Percentiles rank a stretch among this genome's conserved stretches.
phyloP scores from a whole-genome alignment of 2,329 filamentous ascomycete species.

The Juglanconis sp. region DNA sequence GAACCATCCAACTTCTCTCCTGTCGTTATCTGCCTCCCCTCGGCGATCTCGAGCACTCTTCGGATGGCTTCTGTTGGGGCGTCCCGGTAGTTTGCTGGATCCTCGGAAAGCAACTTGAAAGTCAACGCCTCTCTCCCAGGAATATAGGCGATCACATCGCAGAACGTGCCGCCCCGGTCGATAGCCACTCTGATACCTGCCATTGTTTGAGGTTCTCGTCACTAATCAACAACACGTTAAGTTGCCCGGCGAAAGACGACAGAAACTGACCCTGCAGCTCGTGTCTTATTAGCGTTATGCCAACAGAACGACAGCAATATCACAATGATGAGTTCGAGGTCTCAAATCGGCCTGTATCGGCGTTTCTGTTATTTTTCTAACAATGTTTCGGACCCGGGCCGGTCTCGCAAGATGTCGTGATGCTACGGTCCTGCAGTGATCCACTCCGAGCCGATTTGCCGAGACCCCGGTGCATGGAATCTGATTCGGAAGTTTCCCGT shows the following conservation, averaged over 20 bases:
- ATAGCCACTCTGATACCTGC: conserved; percentile 30
- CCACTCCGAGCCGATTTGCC: background rate
- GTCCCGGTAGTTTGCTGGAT: conserved; percentile 68
- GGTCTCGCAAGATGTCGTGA: background rate
- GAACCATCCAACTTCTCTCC: conserved; percentile 32
- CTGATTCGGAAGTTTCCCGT: background rate
- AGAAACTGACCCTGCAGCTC: background rate
- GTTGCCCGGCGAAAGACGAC: background rate
- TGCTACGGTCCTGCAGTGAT: background rate
- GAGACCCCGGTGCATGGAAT: background rate
- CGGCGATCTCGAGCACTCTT: conserved; percentile 60
- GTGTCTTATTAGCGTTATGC: background rate
- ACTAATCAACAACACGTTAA: background rate
- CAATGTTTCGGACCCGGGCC: background rate
- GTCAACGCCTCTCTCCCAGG: conserved; percentile 65
- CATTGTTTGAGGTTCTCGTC: background rate
- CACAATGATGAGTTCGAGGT: too few species aligned
- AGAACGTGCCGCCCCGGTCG: conserved; percentile 71
- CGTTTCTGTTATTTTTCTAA: background rate
- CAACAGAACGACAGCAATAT: background rate
- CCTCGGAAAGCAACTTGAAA: conserved; percentile 73
- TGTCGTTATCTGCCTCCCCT: conserved; percentile 51
- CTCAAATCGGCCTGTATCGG: too few species aligned
- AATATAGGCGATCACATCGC: conserved; percentile 65
- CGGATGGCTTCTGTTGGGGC: conserved; percentile 70